These are phyloP conservation scores for Bipolaris victoriae DNA, from an alignment of 2,329 filamentous ascomycete genomes.

Conservation along the genomic window DNA sequence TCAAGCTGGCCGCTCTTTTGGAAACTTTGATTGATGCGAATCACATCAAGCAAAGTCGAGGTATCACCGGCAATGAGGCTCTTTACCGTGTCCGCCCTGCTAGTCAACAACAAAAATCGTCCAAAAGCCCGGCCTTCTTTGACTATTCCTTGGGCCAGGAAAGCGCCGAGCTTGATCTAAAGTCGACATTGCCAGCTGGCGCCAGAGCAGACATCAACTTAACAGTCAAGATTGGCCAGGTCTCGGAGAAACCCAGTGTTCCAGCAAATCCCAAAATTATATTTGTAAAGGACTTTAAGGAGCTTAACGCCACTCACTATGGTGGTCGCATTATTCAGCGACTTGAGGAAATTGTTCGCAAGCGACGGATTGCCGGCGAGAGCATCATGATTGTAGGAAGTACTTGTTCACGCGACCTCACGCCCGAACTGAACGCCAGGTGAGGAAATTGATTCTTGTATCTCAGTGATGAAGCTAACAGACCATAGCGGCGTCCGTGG, in stretches of 20 bases:
- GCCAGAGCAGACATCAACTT: constrained; percentile 24
- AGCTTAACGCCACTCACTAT: constrained; percentile 72
- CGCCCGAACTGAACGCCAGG: constrained; percentile 50
- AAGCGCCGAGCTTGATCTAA: constrained; percentile 32
- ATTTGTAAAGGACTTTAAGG: constrained; percentile 80
- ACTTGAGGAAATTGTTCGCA: constrained; percentile 73
- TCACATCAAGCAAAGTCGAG: constrained; percentile 37
- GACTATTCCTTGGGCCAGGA: constrained; percentile 35
- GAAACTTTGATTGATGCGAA: constrained; percentile 43
- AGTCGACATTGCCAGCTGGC: constrained; percentile 27
- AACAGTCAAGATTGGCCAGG: constrained; percentile 28
- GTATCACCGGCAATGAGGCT: constrained; percentile 11
- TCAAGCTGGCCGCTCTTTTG: constrained; percentile 44
- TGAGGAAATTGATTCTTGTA: background rate
- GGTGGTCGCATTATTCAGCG: constrained; percentile 72
- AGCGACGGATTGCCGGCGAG: constrained; percentile 72
- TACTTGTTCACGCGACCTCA: constrained; percentile 62
- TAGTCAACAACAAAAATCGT: constrained; percentile 3
- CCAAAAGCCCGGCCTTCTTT: constrained; percentile 36
- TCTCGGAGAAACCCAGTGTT: constrained; percentile 21
- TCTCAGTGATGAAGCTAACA: constrained; percentile 10
- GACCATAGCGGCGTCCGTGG: constrained; percentile 48
- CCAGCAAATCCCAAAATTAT: constrained; percentile 66
- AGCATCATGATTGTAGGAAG: constrained; percentile 82
- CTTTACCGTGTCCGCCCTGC: background rate